Percentiles rank a stretch among this genome's conserved stretches.
Evolutionary conservation across 139 green algal species (phyloP).

Genomic region (Raphidocelis subcapitata): DNA sequence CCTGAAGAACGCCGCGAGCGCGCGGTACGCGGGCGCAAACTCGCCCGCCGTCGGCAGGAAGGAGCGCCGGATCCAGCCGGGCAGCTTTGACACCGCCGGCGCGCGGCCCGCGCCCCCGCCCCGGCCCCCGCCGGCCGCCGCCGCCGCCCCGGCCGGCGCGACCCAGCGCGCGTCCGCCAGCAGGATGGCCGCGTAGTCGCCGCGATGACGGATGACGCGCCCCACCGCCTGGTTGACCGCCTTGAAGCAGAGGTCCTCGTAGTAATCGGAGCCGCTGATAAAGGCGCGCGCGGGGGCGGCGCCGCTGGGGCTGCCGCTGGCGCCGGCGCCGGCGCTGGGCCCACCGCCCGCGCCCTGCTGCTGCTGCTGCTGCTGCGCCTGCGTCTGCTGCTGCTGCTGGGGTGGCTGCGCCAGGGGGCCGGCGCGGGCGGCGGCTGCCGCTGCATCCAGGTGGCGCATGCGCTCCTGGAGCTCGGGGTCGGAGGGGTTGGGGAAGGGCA

Average conservation of each 20-base stretch:
- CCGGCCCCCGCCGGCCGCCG: not conserved
- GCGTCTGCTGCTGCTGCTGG: not conserved
- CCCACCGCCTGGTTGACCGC: conserved; percentile 97
- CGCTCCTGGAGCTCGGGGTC: conserved; percentile 91
- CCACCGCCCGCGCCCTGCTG: not conserved
- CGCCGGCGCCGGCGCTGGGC: not conserved
- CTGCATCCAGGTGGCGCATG: conserved; percentile 79
- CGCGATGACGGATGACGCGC: conserved; percentile 75
- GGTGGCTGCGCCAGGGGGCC: not conserved
- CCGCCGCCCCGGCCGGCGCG: not conserved
- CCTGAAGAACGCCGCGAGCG: conserved; percentile 30
- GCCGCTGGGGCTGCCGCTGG: not conserved
- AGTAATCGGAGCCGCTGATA: conserved; percentile 70
- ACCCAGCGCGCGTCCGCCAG: conserved; percentile 84
- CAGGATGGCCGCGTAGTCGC: conserved; percentile 90
- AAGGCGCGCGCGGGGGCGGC: not conserved
- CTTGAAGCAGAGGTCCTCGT: conserved; percentile 81
- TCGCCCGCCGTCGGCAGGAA: conserved; percentile 14
- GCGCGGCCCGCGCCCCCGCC: not conserved
- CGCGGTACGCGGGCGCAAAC: conserved; percentile 27
- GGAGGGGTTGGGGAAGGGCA: conserved; percentile 92
- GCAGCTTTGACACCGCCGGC: conserved; percentile 57
- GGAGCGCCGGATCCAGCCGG: conserved; percentile 69
- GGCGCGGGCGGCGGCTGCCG: not conserved
- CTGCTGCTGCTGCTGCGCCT: not conserved